Conservation (phyloP, 2,329 filamentous ascomycete genomes). For the Podosphaera fusca region DNA sequence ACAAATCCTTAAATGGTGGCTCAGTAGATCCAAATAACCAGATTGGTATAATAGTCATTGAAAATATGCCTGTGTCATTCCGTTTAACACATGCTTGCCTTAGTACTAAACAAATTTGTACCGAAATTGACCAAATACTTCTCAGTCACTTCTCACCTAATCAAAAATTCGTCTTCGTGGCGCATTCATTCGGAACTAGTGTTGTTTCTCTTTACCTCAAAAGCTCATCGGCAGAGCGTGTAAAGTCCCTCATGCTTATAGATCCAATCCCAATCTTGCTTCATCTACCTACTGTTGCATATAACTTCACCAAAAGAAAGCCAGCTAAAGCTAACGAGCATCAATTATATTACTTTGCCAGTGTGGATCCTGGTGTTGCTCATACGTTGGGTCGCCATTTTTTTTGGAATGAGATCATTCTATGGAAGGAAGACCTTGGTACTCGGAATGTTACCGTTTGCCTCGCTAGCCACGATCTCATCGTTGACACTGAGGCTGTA, state of each 20-base stretch:
- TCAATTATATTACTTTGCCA: constrained; percentile 35
- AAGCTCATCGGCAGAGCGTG: constrained; percentile 18
- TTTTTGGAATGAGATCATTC: constrained; percentile 36
- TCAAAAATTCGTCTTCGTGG: constrained; percentile 27
- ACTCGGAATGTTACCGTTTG: constrained; percentile 23
- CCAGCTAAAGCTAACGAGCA: constrained; percentile 30
- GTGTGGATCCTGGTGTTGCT: constrained; percentile 32
- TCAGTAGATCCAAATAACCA: constrained; percentile 21
- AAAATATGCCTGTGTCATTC: constrained; percentile 34
- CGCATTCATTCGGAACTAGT: constrained; percentile 30
- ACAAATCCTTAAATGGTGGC: constrained; percentile 15
- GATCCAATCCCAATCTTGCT: constrained; percentile 37
- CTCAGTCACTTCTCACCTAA: constrained; percentile 22
- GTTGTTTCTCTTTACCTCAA: constrained; percentile 32
- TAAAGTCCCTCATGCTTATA: constrained; percentile 29
- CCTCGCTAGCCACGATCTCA: constrained; percentile 27
- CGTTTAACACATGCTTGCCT: constrained; percentile 29
- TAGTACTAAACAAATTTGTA: constrained; percentile 23
- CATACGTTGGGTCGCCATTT: constrained; percentile 34
- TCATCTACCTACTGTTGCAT: constrained; percentile 37
- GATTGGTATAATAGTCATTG: constrained; percentile 32
- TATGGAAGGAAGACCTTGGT: constrained; percentile 33
- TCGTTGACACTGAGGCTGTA: constrained; percentile 29
- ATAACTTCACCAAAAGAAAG: constrained; percentile 30
- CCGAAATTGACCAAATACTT: constrained; percentile 29